Base-by-base conservation (phyloP, 805 yeast genomes). In the Saccharomyces eubayanus region DNA sequence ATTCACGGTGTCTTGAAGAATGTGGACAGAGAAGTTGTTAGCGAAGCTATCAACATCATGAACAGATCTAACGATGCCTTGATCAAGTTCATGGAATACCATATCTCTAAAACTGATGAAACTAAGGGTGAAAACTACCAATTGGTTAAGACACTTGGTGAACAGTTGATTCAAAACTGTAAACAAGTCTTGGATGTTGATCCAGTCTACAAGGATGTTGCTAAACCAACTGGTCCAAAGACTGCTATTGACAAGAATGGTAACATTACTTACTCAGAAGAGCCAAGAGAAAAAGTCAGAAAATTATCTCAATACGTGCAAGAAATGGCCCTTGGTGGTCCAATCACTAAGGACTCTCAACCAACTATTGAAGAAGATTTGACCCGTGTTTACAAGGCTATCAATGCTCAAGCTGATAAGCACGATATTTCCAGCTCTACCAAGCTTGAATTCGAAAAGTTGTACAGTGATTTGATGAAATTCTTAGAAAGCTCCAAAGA, bases 21-120 rank as follows among this genome's bases (percentile, higher is more conserved):
- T 56, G 87, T 94, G 61, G 98, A 94, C 72, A 84, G 99, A 72
- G 97, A 94, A 76, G 90, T 95, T 59, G 96, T 94, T 57, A 82
- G 92, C 60, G 96, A 90, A 70, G 96, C 99, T 73, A 91, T 94
- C 66, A 88, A 89, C 72, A 89, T 94, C 71, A 91, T 94, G 98
- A 94, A 94, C 81, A 84, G 98, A 73, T 85, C 98, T 46, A 90
- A 88, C 72, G 96, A 95, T 56, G 83, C 95, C 48, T 79, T 94
- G 67, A 87, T 94, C 65, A 92, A 91, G 67, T 90, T 92, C 72
- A 94, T 94, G 98, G 97, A 94, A 73, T 94, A 92, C 74, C 83
- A 76, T 55, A 71, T 76, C 53, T 69, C 71, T 55, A 63, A 81
- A 71, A 85, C 97, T 49, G 80, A 84, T 54, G 85, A 80, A 60